Percentiles rank a stretch among this genome's conserved stretches.
Evolutionary conservation across 352 stramenopile species (phyloP).

Genomic region (Bremia lactucae): DNA sequence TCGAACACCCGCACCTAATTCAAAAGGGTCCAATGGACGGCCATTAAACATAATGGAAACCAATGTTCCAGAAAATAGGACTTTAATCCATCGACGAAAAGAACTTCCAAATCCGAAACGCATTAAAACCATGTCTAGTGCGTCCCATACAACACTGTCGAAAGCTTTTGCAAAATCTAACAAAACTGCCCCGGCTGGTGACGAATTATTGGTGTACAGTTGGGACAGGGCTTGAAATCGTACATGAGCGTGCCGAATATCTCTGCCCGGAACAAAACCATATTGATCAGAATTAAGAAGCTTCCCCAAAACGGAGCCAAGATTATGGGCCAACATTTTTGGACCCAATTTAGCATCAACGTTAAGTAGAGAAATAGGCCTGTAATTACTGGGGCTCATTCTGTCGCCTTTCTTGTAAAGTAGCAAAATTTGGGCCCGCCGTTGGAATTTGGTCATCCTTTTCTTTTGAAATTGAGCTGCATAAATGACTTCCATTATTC

Average conservation of each 20-base stretch:
- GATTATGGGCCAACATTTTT: no score
- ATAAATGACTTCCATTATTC: neutral
- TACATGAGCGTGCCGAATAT: neutral
- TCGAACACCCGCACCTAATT: neutral
- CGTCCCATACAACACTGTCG: neutral
- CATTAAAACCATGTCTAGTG: neutral
- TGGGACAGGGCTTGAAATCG: neutral
- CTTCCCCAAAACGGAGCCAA: neutral
- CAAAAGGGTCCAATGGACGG: neutral
- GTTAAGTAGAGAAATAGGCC: neutral
- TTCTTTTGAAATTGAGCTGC: neutral
- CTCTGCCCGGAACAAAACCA: no score
- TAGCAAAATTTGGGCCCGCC: neutral
- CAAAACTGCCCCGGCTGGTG: neutral
- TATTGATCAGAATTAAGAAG: neutral
- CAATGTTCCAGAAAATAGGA: neutral
- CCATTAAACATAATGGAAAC: neutral
- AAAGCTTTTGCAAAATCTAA: neutral
- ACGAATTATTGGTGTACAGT: neutral
- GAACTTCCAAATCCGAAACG: neutral
- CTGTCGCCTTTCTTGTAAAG: neutral
- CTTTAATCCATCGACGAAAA: neutral
- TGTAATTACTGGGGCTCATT: neutral
- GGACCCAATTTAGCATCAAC: no score
- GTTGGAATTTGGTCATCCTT: neutral